A percentile compares a stretch with the other conserved stretches of the same genome.
These are phyloP conservation scores for Schwanniomyces yamadae DNA, from an alignment of 805 yeast species.

Conservation along the genomic window DNA sequence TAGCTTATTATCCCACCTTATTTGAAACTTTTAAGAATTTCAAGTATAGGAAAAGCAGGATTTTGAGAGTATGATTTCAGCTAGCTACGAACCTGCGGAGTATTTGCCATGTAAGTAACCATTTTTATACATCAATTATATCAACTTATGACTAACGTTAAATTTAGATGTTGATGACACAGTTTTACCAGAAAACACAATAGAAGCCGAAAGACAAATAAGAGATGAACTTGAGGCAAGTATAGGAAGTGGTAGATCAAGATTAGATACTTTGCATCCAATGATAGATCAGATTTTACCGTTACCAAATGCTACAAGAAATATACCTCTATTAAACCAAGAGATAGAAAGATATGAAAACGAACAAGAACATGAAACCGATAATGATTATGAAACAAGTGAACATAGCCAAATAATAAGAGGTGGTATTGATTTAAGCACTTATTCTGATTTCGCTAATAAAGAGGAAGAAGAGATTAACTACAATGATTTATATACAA, in stretches of 20 bases:
- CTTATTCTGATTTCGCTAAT: conserved; percentile 26
- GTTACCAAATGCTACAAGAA: conserved; percentile 5
- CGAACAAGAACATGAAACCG: conserved; percentile 18
- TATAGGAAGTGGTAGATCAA: conserved; percentile 3
- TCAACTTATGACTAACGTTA: not conserved
- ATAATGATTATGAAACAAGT: conserved; percentile 13
- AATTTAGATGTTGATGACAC: conserved; percentile 31
- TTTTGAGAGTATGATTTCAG: conserved; percentile 21
- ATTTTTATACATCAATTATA: too few relatives aligned
- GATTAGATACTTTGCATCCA: conserved; percentile 21
- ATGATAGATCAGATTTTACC: conserved; percentile 20
- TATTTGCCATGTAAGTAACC: conserved; percentile 44
- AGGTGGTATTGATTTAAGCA: conserved; percentile 32
- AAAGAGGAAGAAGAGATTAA: conserved; percentile 15
- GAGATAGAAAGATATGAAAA: conserved; percentile 28
- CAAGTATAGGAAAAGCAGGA: too few relatives aligned
- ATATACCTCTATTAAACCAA: conserved; percentile 6
- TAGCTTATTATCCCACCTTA: too few relatives aligned
- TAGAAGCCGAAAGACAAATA: conserved; percentile 35
- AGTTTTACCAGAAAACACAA: conserved; percentile 35
- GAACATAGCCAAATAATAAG: conserved; percentile 11
- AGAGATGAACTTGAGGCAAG: conserved; percentile 18
- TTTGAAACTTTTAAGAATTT: too few relatives aligned
- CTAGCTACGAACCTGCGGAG: conserved; percentile 35
- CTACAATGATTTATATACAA: conserved; percentile 28